These are phyloP conservation scores for Lipomyces chichibuensis DNA, from an alignment of 805 yeast genomes.

Conservation along the genomic window DNA sequence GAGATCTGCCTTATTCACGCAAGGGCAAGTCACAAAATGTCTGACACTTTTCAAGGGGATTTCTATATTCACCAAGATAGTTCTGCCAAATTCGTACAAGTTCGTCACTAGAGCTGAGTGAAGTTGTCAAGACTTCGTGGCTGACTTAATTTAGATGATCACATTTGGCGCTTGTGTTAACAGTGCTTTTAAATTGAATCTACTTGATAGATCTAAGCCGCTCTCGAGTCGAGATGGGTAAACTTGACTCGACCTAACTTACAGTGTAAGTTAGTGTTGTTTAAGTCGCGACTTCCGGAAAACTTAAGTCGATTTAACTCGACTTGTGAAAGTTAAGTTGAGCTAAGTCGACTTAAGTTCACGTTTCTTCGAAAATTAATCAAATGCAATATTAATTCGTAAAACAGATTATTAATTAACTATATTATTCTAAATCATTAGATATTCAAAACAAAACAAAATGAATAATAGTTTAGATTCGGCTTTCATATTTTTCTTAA, in stretches of 20 bases:
- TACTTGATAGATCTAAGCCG: too few relatives aligned
- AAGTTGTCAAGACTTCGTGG: too few relatives aligned
- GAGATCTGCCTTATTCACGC: too few relatives aligned
- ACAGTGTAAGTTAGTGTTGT: background rate
- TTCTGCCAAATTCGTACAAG: too few relatives aligned
- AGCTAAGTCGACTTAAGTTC: background rate
- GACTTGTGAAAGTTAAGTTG: background rate
- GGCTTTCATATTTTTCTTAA: background rate
- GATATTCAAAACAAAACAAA: slow-evolving; percentile 4
- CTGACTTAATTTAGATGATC: too few relatives aligned
- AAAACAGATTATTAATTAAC: background rate
- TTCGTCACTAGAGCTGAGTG: too few relatives aligned
- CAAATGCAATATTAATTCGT: background rate
- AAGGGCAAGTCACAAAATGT: too few relatives aligned
- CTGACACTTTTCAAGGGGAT: too few relatives aligned
- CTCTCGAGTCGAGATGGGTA: too few relatives aligned
- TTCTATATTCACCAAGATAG: too few relatives aligned
- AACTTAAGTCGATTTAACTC: background rate
- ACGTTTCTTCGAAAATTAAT: background rate
- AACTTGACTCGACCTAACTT: background rate
- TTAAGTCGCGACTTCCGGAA: background rate
- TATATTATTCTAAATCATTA: background rate
- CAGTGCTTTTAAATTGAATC: too few relatives aligned
- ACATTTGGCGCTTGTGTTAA: too few relatives aligned
- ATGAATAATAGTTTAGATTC: slow-evolving; percentile 1